Base-by-base conservation (phyloP, 164 flowering plant species). In the Cinnamomum micranthum region DNA sequence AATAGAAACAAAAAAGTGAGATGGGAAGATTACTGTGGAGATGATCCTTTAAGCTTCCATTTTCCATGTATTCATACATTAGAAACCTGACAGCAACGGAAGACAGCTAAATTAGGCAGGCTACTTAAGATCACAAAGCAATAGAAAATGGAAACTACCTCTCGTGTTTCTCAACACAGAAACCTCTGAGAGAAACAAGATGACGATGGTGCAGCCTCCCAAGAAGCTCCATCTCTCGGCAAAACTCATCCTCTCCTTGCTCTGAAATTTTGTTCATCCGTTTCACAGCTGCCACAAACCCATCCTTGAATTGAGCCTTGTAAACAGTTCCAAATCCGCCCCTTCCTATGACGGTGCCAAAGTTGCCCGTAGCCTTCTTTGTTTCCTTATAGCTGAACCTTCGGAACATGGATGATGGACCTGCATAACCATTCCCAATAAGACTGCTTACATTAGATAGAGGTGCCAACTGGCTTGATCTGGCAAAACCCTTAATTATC, bases 191-290 rank as follows among this genome's bases (percentile, higher is more conserved):
- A 75, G 94, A 80, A 82, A 94, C 99, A 79, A 96, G 97, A 84
- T 92, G 98, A 63, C 98, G 97, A 82, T 96, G 99, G 80, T 94
- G 99, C 73, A 96, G 80, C 77, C 97, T 88, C 71, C 97, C 97
- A 77, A 94, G 94, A 77, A 96, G 93, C 80, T 91, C 97, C 75
- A 96, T 84, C 82, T 96, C 97, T 77, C 88, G 82, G 81, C 95
- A 88, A 77, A 96, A 96, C 55, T 96, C 98, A 76, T 88, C 91
- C 76, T 91, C 97, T 13, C 81, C 95, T 76, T 89, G 94, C 78
- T 85, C 90, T 1, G 97, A 87, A 28, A 88, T 86, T 81, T 86
- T 94, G 82, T 91, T 77, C 97, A 94, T 94, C 64, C 90, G 79
- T 83, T 96, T 94, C 66, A 91, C 97, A 11, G 95, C 99, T 59